phyloP scores from a whole-genome alignment of 768 basidiomycete species.

The Auricularia sp. region DNA sequence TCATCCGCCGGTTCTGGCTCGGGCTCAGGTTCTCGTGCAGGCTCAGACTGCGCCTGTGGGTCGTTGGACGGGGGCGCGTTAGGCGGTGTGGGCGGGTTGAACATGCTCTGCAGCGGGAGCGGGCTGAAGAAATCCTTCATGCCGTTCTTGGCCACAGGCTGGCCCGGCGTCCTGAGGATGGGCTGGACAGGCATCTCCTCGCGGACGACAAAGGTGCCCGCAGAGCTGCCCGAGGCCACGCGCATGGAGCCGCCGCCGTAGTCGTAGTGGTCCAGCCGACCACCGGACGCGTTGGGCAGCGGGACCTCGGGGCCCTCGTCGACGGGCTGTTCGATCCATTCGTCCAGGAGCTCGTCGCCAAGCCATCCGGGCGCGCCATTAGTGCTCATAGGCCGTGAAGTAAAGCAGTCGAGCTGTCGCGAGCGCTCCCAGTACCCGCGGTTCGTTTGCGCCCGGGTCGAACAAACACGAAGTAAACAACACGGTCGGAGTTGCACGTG shows the following conservation, averaged over 20 bases:
- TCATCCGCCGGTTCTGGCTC: background rate
- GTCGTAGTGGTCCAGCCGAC: constrained; percentile 11
- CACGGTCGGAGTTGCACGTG: too few species aligned
- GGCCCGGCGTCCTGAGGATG: constrained; percentile 54
- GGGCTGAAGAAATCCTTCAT: constrained; percentile 83
- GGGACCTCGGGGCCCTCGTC: constrained; percentile 24
- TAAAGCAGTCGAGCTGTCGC: background rate
- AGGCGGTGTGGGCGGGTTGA: constrained; percentile 85
- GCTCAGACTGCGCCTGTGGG: background rate
- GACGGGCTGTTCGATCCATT: constrained; percentile 60
- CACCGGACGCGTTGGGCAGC: background rate
- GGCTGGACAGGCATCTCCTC: constrained; percentile 50
- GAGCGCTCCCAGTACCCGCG: background rate
- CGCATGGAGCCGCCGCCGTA: constrained; percentile 25
- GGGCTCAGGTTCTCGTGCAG: background rate
- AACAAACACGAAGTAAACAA: too few species aligned
- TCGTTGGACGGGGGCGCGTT: background rate
- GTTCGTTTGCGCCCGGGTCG: too few species aligned
- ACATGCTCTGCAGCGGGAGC: constrained; percentile 80
- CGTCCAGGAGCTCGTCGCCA: constrained; percentile 82
- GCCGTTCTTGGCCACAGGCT: constrained; percentile 32
- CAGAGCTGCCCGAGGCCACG: constrained; percentile 24
- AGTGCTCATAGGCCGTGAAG: background rate
- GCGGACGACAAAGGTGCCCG: constrained; percentile 68
- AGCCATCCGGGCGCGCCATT: constrained; percentile 56